Conservation (phyloP, 805 yeast genomes). For the Kluyveromyces lactis region DNA sequence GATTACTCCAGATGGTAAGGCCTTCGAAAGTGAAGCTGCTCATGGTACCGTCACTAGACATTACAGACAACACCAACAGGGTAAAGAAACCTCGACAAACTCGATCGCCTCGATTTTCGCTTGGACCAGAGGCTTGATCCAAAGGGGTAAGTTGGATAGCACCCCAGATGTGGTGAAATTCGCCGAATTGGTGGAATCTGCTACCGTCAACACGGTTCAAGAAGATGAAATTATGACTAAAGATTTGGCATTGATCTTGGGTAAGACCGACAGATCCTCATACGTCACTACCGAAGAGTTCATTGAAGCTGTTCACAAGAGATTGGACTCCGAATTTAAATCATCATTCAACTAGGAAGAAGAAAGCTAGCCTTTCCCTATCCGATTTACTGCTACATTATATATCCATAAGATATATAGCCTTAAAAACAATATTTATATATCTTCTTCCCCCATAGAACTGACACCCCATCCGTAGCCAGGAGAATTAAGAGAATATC, state of each 20-base stretch:
- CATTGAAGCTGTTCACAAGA: conserved; percentile 68
- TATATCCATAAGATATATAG: too few species aligned
- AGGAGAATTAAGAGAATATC: too few species aligned
- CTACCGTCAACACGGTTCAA: conserved; percentile 79
- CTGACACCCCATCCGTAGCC: too few species aligned
- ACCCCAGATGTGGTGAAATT: conserved; percentile 81
- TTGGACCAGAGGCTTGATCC: conserved; percentile 89
- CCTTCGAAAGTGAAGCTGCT: conserved; percentile 97
- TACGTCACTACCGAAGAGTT: conserved; percentile 92
- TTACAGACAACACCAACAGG: conserved; percentile 91
- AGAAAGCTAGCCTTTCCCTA: too few species aligned
- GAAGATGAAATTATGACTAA: conserved; percentile 88
- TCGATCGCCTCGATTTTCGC: conserved; percentile 97
- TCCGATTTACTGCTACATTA: too few species aligned
- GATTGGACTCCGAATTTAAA: conserved; percentile 35
- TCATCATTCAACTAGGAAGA: conserved; percentile 3
- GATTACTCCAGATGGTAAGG: conserved; percentile 92
- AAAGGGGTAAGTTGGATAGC: conserved; percentile 82
- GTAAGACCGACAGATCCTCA: conserved; percentile 71
- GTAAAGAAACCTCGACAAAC: conserved; percentile 94
- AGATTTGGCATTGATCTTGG: conserved; percentile 85
- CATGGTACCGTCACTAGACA: conserved; percentile 98
- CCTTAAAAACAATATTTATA: too few species aligned
- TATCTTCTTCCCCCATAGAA: too few species aligned
- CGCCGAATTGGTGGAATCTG: conserved; percentile 71